Percentiles rank a stretch among this genome's conserved stretches.
phyloP scores from a whole-genome alignment of 441 rosid species.

The Jatropha podagrica region DNA sequence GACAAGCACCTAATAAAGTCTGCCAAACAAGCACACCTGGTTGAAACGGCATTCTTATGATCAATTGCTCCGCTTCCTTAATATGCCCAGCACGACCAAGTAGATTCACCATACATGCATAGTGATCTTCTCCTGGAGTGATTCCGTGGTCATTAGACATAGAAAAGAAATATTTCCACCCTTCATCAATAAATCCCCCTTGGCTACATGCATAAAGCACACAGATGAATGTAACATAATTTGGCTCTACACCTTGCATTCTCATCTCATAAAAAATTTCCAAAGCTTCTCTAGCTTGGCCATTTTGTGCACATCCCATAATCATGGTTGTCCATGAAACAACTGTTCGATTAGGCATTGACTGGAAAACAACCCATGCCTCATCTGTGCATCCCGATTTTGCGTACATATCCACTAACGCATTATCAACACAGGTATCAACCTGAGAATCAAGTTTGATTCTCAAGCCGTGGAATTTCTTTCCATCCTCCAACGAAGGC shows the following conservation, averaged over 20 bases:
- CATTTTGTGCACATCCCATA: constrained; percentile 55
- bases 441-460: constrained; percentile 35
- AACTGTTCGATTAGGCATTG: constrained; percentile 38
- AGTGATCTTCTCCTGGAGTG: constrained; percentile 52
- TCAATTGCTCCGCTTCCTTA: constrained; percentile 51
- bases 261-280: constrained; percentile 48
- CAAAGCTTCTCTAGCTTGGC: constrained; percentile 46
- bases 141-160: constrained; percentile 46
- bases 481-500: constrained; percentile 50
- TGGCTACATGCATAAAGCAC: constrained; percentile 63
- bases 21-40: constrained; percentile 56
- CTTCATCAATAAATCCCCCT: constrained; percentile 56
- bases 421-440: constrained; percentile 52
- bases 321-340: constrained; percentile 66
- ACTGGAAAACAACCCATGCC: constrained; percentile 36
- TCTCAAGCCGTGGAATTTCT: constrained; percentile 48
- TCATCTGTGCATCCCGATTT: constrained; percentile 51
- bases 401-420: constrained; percentile 62
- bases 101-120: constrained; percentile 50
- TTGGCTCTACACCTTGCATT: constrained; percentile 35
- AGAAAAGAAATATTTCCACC: constrained; percentile 39
- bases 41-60: constrained; percentile 40
- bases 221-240: constrained; percentile 51
- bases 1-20: constrained; percentile 50
- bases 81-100: constrained; percentile 47